Conservation (phyloP, 2,329 filamentous ascomycete genomes). For the Fusarium pseudonygamai region DNA sequence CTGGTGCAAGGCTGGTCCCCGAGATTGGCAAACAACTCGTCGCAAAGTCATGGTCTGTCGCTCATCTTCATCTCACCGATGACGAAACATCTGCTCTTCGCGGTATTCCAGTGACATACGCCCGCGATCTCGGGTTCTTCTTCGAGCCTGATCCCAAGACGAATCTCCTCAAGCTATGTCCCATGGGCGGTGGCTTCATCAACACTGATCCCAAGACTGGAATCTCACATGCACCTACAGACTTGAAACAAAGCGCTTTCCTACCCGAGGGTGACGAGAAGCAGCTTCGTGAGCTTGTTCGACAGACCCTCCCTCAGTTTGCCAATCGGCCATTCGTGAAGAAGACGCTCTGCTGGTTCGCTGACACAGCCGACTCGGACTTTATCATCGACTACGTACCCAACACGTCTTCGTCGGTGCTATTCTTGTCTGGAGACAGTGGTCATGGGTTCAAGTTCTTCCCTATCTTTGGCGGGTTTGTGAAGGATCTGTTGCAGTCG, state of each 20-base stretch:
- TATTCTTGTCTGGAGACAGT: conserved; percentile 66
- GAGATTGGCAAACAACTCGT: conserved; percentile 59
- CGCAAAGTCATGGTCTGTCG: conserved; percentile 68
- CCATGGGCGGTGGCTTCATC: conserved; percentile 66
- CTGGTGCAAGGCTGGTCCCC: conserved; percentile 57
- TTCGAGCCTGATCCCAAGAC: conserved; percentile 71
- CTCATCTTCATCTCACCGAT: conserved; percentile 65
- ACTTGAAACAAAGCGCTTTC: conserved; percentile 52
- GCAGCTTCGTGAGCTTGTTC: conserved; percentile 60
- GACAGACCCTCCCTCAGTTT: conserved; percentile 62
- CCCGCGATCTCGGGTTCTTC: conserved; percentile 70
- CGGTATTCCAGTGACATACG: conserved; percentile 69
- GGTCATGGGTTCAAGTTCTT: conserved; percentile 73
- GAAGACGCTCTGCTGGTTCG: conserved; percentile 70
- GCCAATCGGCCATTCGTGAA: conserved; percentile 65
- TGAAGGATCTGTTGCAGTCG: conserved; percentile 57
- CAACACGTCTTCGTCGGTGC: conserved; percentile 53
- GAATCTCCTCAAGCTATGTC: conserved; percentile 67
- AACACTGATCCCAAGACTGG: conserved; percentile 49
- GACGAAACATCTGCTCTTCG: conserved; percentile 63
- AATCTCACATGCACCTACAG: conserved; percentile 51
- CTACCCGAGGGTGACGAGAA: conserved; percentile 63
- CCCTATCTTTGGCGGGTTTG: conserved; percentile 66
- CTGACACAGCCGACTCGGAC: conserved; percentile 68
- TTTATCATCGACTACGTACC: conserved; percentile 70